These are phyloP conservation scores for Xylaria sp. DNA, from an alignment of 2,329 filamentous ascomycete species.

Conservation along the genomic window DNA sequence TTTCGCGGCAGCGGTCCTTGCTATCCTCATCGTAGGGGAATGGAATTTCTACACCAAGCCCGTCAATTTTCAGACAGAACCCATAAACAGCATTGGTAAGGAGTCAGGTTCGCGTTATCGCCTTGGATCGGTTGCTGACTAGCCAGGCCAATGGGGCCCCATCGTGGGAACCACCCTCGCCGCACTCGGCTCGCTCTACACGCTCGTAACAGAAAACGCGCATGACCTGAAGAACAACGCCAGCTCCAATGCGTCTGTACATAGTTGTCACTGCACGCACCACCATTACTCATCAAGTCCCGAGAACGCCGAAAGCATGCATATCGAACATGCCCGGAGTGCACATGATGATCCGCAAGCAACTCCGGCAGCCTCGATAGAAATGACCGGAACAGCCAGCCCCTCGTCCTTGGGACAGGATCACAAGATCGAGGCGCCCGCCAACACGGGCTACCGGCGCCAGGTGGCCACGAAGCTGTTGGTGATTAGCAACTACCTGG, in stretches of 20 bases:
- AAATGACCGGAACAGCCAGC: constrained; percentile 4
- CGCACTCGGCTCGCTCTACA: constrained; percentile 59
- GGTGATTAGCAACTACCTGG: constrained; percentile 48
- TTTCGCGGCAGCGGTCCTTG: constrained; percentile 60
- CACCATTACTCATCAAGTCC: constrained; percentile 9
- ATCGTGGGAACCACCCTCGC: constrained; percentile 62
- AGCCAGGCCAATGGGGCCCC: constrained; percentile 60
- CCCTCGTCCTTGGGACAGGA: not conserved
- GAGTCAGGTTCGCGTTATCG: constrained; percentile 19
- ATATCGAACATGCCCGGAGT: not conserved
- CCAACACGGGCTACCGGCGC: constrained; percentile 40
- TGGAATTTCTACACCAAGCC: constrained; percentile 63
- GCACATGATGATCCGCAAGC: not conserved
- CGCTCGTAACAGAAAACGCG: constrained; percentile 48
- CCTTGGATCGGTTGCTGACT: not conserved
- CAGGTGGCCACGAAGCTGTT: constrained; percentile 49
- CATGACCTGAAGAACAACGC: constrained; percentile 27
- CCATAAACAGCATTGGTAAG: constrained; percentile 62
- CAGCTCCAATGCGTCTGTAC: constrained; percentile 4
- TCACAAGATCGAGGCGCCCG: not conserved
- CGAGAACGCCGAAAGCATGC: constrained; percentile 9
- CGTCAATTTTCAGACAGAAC: constrained; percentile 62
- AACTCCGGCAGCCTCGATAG: constrained; percentile 6
- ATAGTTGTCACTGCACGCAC: constrained; percentile 34
- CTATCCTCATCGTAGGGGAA: constrained; percentile 64